Evolutionary conservation across 176 grass and related monocot species (phyloP).

Genomic region (Juncus effusus): DNA sequence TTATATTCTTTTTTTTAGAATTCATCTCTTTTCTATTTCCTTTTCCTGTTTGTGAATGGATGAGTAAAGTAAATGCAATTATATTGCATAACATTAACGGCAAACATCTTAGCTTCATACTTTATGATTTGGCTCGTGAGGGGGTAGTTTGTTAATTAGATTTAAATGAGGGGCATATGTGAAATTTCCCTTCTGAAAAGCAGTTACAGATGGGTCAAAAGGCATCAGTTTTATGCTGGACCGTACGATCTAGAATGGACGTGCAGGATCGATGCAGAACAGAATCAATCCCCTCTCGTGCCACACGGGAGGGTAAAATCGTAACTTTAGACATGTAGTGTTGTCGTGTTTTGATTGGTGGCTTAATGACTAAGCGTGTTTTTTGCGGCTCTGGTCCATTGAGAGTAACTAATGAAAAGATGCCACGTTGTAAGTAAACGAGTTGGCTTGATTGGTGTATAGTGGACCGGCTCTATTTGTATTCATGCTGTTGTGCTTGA

Average conservation of each 20-base stretch:
- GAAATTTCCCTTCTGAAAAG: too few relatives aligned
- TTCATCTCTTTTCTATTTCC: not conserved
- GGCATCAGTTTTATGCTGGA: too few relatives aligned
- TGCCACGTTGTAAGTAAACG: not conserved
- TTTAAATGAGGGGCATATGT: too few relatives aligned
- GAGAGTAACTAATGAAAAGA: too few relatives aligned
- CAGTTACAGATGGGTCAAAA: too few relatives aligned
- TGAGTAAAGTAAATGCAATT: too few relatives aligned
- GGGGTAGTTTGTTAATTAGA: too few relatives aligned
- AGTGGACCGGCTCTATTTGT: not conserved
- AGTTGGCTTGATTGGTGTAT: not conserved
- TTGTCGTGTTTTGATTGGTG: slow-evolving; percentile 15
- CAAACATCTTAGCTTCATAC: too few relatives aligned
- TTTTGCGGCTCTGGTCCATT: too few relatives aligned
- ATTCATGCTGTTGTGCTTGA: not conserved
- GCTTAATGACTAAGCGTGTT: slow-evolving; percentile 7
- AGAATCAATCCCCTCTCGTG: not conserved
- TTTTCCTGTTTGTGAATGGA: slow-evolving; percentile 1
- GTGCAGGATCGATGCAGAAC: not conserved
- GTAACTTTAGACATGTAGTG: not conserved
- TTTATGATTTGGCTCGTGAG: not conserved
- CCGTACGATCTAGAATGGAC: slow-evolving; percentile 14
- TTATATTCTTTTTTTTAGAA: not conserved
- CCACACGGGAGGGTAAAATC: not conserved
- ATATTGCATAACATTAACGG: too few relatives aligned